phyloP scores from a whole-genome alignment of 768 basidiomycete species.

The Sistotremastrum niveocremeum region DNA sequence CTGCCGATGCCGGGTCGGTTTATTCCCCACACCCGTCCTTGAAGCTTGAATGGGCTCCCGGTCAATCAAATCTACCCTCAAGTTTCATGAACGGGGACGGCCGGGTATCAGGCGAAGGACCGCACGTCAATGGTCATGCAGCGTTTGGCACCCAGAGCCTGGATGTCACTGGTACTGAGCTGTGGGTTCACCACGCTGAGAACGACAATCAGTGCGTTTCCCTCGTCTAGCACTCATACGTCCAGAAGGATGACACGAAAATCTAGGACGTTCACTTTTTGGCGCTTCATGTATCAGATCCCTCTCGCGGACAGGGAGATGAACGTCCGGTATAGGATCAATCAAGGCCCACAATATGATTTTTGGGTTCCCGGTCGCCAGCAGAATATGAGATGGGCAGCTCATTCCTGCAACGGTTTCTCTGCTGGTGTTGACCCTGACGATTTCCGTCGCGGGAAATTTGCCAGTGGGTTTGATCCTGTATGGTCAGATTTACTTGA shows the following conservation, averaged over 20 bases:
- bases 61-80: slow-evolving; percentile 12
- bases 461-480: slow-evolving; percentile 72
- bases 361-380: slow-evolving; percentile 73
- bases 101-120: slow-evolving; percentile 58
- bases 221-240: too few species aligned
- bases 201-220: slow-evolving; percentile 1
- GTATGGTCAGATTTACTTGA: slow-evolving; percentile 88
- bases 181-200: slow-evolving; percentile 1
- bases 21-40: slow-evolving; percentile 65
- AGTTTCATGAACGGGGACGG: slow-evolving; percentile 12
- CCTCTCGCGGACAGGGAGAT: slow-evolving; percentile 63
- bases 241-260: not conserved
- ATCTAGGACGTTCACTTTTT: slow-evolving; percentile 77
- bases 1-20: slow-evolving; percentile 63
- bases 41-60: slow-evolving; percentile 63
- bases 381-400: slow-evolving; percentile 86
- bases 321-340: slow-evolving; percentile 68
- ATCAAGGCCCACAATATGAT: slow-evolving; percentile 57
- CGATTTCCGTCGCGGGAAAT: slow-evolving; percentile 73
- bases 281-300: slow-evolving; percentile 81
- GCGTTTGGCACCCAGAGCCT: slow-evolving; percentile 12
- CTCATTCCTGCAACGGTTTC: slow-evolving; percentile 84
- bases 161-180: slow-evolving; percentile 11
- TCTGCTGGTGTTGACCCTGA: slow-evolving; percentile 82
- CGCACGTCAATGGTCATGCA: slow-evolving; percentile 31